These are phyloP conservation scores for Suhomyces coccinellae DNA, from an alignment of 1,139 yeast genomes.

Conservation along the genomic window DNA sequence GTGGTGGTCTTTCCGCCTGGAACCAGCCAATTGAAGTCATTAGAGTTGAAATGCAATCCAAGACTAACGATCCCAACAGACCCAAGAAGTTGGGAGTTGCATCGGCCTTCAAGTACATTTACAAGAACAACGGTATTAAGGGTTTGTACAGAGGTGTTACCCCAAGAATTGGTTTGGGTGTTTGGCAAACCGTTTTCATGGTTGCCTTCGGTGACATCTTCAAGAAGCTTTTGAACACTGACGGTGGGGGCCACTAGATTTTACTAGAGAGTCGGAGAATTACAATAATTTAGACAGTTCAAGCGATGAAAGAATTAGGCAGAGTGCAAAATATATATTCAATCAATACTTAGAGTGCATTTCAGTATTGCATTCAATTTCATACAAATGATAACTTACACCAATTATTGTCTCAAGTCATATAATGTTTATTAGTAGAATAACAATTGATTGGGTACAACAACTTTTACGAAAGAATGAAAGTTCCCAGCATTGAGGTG, in stretches of 20 bases:
- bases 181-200: constrained; percentile 99
- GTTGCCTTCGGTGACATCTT: constrained; percentile 96
- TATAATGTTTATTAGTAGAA: no score
- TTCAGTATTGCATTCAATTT: no score
- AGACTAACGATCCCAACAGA: constrained; percentile 89
- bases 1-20: constrained; percentile 99
- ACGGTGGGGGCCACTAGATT: constrained; percentile 28
- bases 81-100: constrained; percentile 85
- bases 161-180: constrained; percentile 93
- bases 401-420: no score
- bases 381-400: no score
- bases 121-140: constrained; percentile 75
- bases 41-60: constrained; percentile 96
- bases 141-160: constrained; percentile 96
- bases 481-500: no score
- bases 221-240: constrained; percentile 46
- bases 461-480: no score
- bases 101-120: constrained; percentile 81
- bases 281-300: not conserved
- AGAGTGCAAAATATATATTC: no score
- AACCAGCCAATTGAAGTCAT: constrained; percentile 98
- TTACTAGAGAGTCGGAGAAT: not conserved
- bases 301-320: no score
- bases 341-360: no score
- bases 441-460: no score